Evolutionary conservation across 805 yeast species (phyloP).

Genomic region (Candida yuanshanica): DNA sequence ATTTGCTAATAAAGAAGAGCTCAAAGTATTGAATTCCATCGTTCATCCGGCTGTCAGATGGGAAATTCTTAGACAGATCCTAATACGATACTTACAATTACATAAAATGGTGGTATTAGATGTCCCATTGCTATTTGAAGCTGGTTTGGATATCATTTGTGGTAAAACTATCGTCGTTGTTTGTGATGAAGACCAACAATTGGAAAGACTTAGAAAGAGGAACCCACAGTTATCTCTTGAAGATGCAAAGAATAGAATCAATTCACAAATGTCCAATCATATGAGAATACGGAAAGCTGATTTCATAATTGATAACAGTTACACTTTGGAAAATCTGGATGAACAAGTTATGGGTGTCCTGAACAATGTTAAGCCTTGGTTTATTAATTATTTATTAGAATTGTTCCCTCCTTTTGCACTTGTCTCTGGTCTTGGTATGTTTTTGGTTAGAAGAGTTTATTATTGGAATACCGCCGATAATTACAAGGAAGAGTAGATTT

Average conservation of each 20-base stretch:
- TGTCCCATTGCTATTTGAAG: slow-evolving; percentile 86
- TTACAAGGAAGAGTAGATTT: not conserved
- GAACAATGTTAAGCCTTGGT: slow-evolving; percentile 5
- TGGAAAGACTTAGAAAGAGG: slow-evolving; percentile 56
- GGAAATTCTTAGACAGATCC: slow-evolving; percentile 53
- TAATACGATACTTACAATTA: slow-evolving; percentile 53
- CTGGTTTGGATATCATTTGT: slow-evolving; percentile 64
- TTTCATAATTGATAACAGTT: slow-evolving; percentile 58
- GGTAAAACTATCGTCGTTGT: slow-evolving; percentile 65
- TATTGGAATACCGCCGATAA: not conserved
- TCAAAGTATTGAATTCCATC: slow-evolving; percentile 59
- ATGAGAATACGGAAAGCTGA: slow-evolving; percentile 59
- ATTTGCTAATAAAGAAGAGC: slow-evolving; percentile 58
- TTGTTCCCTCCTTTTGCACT: slow-evolving; percentile 35
- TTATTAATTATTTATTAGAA: slow-evolving; percentile 22
- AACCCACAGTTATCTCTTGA: slow-evolving; percentile 59
- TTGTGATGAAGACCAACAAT: slow-evolving; percentile 53
- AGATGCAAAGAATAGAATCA: slow-evolving; percentile 70
- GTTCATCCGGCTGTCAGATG: slow-evolving; percentile 81
- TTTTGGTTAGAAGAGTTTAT: slow-evolving; percentile 2
- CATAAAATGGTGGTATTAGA: slow-evolving; percentile 67
- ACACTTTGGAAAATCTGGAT: slow-evolving; percentile 37
- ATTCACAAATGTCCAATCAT: slow-evolving; percentile 65
- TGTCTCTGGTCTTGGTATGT: slow-evolving; percentile 3
- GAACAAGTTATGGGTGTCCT: slow-evolving; percentile 34